Conservation (phyloP, 1,284 basidiomycete species). For the Spongispora temasekensis region DNA sequence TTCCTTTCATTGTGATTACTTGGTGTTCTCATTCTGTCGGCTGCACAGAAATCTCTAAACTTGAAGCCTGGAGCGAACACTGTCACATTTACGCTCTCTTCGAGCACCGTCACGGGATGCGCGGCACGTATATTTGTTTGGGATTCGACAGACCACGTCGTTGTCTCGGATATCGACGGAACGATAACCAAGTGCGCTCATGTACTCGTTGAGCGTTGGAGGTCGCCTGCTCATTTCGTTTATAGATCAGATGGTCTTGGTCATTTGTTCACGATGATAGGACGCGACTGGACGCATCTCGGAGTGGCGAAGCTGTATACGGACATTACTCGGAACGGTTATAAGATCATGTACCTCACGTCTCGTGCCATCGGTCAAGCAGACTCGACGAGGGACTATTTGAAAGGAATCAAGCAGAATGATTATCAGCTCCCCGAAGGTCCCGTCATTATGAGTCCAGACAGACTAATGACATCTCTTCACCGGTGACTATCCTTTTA, state of each 20-base stretch:
- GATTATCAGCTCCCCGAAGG: conserved; percentile 96
- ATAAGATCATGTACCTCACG: conserved; percentile 98
- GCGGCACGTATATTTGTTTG: conserved; percentile 95
- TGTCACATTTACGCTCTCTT: conserved; percentile 94
- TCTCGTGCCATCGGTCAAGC: conserved; percentile 98
- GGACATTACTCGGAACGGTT: conserved; percentile 94
- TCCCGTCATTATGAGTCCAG: conserved; percentile 99
- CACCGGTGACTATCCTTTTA: conserved; percentile 64
- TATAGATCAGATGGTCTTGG: conserved; percentile 93
- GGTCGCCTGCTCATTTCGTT: neutral
- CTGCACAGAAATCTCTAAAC: conserved; percentile 75
- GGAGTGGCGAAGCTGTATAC: conserved; percentile 99
- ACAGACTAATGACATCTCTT: conserved; percentile 91
- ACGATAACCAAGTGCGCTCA: conserved; percentile 92
- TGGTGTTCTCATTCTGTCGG: conserved; percentile 3
- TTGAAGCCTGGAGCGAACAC: conserved; percentile 90
- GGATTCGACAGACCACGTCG: conserved; percentile 88
- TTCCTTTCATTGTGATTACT: conserved; percentile 6
- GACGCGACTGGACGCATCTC: conserved; percentile 98
- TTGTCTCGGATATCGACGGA: conserved; percentile 98
- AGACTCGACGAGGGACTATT: conserved; percentile 94
- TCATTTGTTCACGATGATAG: conserved; percentile 98
- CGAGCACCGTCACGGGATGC: conserved; percentile 84
- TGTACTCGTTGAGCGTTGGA: neutral
- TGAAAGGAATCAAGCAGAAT: conserved; percentile 94